A percentile compares a stretch with the other conserved stretches of the same genome.
These are phyloP conservation scores for Ogataea sp. DNA, from an alignment of 805 yeast species.

Conservation along the genomic window DNA sequence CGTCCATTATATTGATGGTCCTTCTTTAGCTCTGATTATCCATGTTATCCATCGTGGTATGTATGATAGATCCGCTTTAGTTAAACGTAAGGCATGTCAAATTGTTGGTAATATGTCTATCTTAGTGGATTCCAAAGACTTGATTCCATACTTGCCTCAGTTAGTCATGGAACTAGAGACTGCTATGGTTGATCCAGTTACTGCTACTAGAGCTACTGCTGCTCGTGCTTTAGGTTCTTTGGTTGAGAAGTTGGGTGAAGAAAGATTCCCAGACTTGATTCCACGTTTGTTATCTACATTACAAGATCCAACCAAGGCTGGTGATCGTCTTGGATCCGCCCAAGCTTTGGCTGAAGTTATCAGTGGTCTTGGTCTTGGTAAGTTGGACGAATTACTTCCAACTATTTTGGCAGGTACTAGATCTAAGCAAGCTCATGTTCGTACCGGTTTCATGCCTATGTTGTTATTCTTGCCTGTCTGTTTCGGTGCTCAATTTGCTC, in stretches of 20 bases:
- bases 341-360: constrained; percentile 94
- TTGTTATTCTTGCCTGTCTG: constrained; percentile 87
- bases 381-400: constrained; percentile 86
- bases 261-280: constrained; percentile 85
- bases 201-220: constrained; percentile 94
- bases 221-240: constrained; percentile 94
- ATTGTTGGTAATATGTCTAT: constrained; percentile 99
- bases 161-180: constrained; percentile 76
- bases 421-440: constrained; percentile 57
- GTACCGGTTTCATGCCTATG: constrained; percentile 91
- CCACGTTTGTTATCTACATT: constrained; percentile 71
- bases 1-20: constrained; percentile 97
- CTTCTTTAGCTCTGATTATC: constrained; percentile 89
- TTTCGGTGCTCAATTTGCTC: constrained; percentile 86
- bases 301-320: constrained; percentile 69
- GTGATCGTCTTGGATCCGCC: constrained; percentile 94
- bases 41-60: constrained; percentile 95
- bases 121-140: constrained; percentile 80
- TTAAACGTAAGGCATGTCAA: constrained; percentile 91
- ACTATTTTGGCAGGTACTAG: constrained; percentile 64
- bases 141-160: constrained; percentile 72
- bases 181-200: constrained; percentile 98
- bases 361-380: constrained; percentile 81
- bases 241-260: constrained; percentile 95
- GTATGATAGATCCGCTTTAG: constrained; percentile 87